Base-by-base conservation (phyloP, 1,284 basidiomycete species). In the Laetiporus sulphureus region DNA sequence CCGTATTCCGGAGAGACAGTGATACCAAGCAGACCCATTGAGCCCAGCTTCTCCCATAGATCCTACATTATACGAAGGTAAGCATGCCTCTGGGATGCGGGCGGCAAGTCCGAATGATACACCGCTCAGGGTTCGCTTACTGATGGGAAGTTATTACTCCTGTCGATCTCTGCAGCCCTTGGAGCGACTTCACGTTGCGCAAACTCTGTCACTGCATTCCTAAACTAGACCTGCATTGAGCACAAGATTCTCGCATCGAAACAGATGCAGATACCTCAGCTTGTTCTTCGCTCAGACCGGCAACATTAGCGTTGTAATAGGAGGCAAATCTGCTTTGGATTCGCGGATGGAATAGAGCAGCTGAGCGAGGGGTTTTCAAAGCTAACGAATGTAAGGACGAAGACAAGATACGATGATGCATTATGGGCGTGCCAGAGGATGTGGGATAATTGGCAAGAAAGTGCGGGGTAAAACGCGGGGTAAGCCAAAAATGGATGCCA, bases 1-100 rank as follows among this genome's bases (percentile, higher is more conserved):
- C 83, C 81, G 55, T 89, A 89, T 50, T 87, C 71, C 36, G 85
- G 74, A 12, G 81, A 75, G 7, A 87, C 89, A 4, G 92, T 95
- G 29, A 95, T 75, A 29, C 92, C 91, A 13, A 86, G 73, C 15
- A 88, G 67, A 19, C 84, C 83, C 91, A 96, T 94, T 21, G 77
- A 72, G 7, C 92, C 91, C 20, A 95, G 68, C 64, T 92, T 92
- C 53, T 83, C 77, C 86, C 92, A 95, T 15, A 94, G 66, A 58
- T 92, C 84, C 87, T 92, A 57, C 13, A 43, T 39, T 38, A 45
- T 18, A 34, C 45, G 21, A 36, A 8, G 11, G 42, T 25, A 42
- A 38, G 31, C 11, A 38, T 41, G 40, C 32, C 11, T 15, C n/a
- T n/a, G n/a, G n/a, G n/a, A n/a, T n/a, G n/a, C n/a, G 4, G 5